phyloP scores from a whole-genome alignment of 805 yeast genomes.

The Suhomyces prunicola region DNA sequence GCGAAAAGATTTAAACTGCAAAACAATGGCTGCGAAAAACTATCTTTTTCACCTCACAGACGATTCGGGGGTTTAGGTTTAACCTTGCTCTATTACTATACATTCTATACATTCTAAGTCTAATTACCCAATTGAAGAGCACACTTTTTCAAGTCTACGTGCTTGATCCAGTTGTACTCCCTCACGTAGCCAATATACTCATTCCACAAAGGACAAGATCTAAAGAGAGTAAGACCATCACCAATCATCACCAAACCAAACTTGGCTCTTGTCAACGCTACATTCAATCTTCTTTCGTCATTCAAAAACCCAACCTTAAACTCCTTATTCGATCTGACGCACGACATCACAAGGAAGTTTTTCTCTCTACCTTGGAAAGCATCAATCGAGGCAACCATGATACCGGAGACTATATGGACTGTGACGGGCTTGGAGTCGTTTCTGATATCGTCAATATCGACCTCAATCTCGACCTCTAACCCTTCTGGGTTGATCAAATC shows the following conservation, averaged over 20 bases:
- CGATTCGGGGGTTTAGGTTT: no score
- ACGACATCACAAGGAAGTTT: constrained; percentile 28
- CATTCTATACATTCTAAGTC: not conserved
- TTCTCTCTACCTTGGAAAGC: constrained; percentile 31
- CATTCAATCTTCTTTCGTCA: constrained; percentile 29
- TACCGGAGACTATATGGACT: constrained; percentile 45
- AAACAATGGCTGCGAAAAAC: not conserved
- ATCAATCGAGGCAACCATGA: constrained; percentile 39
- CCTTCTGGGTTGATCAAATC: constrained; percentile 53
- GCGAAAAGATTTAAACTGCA: not conserved
- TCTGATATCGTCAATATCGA: constrained; percentile 59
- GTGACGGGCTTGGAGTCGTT: constrained; percentile 46
- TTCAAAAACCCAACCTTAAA: constrained; percentile 24
- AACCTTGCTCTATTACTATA: not conserved
- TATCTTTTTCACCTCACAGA: no score
- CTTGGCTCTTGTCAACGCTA: constrained; percentile 29
- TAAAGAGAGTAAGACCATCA: constrained; percentile 39
- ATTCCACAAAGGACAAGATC: constrained; percentile 50
- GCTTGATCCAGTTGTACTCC: constrained; percentile 27
- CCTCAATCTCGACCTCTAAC: constrained; percentile 46
- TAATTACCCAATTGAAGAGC: not conserved
- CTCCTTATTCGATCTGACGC: constrained; percentile 24
- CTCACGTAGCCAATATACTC: constrained; percentile 44
- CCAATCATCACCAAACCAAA: constrained; percentile 31
- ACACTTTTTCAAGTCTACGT: constrained; percentile 7